Conservation (phyloP, 2,329 filamentous ascomycete genomes). For the Didymellaceae sp. region DNA sequence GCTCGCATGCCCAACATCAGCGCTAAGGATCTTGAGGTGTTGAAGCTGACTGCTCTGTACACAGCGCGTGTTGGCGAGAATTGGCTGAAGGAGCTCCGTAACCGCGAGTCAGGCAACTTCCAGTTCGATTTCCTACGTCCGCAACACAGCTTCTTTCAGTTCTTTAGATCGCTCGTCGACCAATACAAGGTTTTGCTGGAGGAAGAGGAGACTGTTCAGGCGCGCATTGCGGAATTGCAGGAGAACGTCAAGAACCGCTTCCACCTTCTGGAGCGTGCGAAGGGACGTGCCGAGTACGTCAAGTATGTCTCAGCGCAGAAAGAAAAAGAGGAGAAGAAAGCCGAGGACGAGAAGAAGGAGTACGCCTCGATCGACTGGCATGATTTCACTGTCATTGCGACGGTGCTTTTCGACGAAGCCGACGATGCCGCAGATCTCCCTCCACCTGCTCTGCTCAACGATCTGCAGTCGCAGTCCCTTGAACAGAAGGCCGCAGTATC, state of each 20-base stretch:
- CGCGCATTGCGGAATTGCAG: slow-evolving; percentile 74
- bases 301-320: slow-evolving; percentile 86
- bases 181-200: slow-evolving; percentile 87
- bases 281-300: slow-evolving; percentile 84
- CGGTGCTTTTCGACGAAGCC: slow-evolving; percentile 86
- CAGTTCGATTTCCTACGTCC: slow-evolving; percentile 97
- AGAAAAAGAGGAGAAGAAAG: slow-evolving; percentile 85
- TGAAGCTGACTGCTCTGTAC: slow-evolving; percentile 82
- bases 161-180: slow-evolving; percentile 89
- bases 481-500: slow-evolving; percentile 95
- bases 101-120: slow-evolving; percentile 86
- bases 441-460: slow-evolving; percentile 85
- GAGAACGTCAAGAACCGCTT: slow-evolving; percentile 80
- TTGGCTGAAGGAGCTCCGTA: slow-evolving; percentile 88
- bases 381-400: slow-evolving; percentile 95
- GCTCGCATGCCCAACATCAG: slow-evolving; percentile 97
- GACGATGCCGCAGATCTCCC: slow-evolving; percentile 88
- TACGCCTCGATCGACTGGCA: slow-evolving; percentile 96
- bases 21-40: slow-evolving; percentile 82
- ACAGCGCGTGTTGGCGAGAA: slow-evolving; percentile 90
- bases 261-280: slow-evolving; percentile 78
- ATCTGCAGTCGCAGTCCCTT: slow-evolving; percentile 90
- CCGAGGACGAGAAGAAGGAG: slow-evolving; percentile 76
- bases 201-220: slow-evolving; percentile 73
- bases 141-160: slow-evolving; percentile 95